Conservation (phyloP, 2,329 filamentous ascomycete species). For the Daldinia sp. region DNA sequence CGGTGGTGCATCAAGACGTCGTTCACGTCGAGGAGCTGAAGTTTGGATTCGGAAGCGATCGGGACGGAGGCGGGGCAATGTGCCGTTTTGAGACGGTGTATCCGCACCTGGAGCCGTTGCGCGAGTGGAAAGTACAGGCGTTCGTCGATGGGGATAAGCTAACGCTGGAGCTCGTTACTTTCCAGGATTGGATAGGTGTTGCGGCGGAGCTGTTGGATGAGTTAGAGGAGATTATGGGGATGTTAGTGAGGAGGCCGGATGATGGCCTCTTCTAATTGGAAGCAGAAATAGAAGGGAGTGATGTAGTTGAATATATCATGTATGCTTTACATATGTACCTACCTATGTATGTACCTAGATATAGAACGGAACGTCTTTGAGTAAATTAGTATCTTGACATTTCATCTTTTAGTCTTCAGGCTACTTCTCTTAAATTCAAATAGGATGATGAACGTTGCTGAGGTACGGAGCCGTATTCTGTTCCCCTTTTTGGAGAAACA, state of each 20-base stretch:
- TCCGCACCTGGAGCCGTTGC: conserved; percentile 63
- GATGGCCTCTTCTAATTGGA: conserved; percentile 43
- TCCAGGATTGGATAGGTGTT: conserved; percentile 62
- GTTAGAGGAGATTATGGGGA: conserved; percentile 53
- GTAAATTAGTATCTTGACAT: not conserved
- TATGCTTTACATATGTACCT: not conserved
- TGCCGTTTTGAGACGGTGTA: conserved; percentile 66
- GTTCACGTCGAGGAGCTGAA: conserved; percentile 66
- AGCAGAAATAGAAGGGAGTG: not conserved
- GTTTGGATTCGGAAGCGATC: conserved; percentile 42
- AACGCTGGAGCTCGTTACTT: conserved; percentile 67
- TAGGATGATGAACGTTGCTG: too few relatives aligned
- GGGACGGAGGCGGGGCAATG: conserved; percentile 39
- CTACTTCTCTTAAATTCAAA: too few relatives aligned
- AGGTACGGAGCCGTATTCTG: too few relatives aligned
- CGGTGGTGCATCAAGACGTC: conserved; percentile 67
- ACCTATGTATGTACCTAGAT: not conserved
- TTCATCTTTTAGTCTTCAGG: not conserved
- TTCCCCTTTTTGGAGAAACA: too few relatives aligned
- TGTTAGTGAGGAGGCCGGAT: conserved; percentile 50
- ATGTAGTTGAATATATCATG: not conserved
- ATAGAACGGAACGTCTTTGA: not conserved
- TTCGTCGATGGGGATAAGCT: conserved; percentile 62
- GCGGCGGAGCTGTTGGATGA: conserved; percentile 61
- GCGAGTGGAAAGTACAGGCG: conserved; percentile 68